Conservation (phyloP, 1,284 basidiomycete species). For the Cutaneotrichosporon mucoides region DNA sequence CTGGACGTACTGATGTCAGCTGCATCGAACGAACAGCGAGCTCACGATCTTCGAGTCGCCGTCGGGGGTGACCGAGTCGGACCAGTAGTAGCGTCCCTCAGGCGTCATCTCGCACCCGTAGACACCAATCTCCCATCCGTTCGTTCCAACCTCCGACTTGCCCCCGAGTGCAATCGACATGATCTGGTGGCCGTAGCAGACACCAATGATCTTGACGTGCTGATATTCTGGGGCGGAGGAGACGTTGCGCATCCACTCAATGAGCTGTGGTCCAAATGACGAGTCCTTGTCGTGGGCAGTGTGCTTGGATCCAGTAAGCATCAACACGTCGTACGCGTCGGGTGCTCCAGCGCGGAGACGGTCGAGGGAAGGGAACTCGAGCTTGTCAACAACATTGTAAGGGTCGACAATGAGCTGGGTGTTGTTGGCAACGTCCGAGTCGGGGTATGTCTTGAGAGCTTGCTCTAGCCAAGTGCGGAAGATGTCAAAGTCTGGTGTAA, state of each 20-base stretch:
- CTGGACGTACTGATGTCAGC: slow-evolving; percentile 47
- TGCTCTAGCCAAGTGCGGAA: slow-evolving; percentile 44
- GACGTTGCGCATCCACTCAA: slow-evolving; percentile 35
- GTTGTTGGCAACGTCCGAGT: slow-evolving; percentile 20
- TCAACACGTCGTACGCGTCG: slow-evolving; percentile 49
- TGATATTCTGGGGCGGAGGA: slow-evolving; percentile 23
- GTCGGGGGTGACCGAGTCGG: slow-evolving; percentile 40
- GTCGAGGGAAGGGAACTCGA: slow-evolving; percentile 50
- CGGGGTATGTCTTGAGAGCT: slow-evolving; percentile 37
- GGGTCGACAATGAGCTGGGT: slow-evolving; percentile 50
- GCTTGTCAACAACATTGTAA: slow-evolving; percentile 52
- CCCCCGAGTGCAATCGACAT: slow-evolving; percentile 53
- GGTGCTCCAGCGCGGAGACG: slow-evolving; percentile 42
- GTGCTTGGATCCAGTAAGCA: slow-evolving; percentile 54
- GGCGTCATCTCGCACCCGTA: slow-evolving; percentile 48
- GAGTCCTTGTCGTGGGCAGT: slow-evolving; percentile 37
- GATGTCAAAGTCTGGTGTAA: slow-evolving; percentile 43
- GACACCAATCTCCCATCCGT: slow-evolving; percentile 55
- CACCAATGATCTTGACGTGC: slow-evolving; percentile 44
- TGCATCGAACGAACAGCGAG: neutral
- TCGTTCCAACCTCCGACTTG: slow-evolving; percentile 44
- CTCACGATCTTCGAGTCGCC: slow-evolving; percentile 32
- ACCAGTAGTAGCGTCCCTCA: slow-evolving; percentile 49
- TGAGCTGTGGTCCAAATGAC: slow-evolving; percentile 34
- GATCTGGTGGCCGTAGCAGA: slow-evolving; percentile 57